Base-by-base conservation (phyloP, 2,329 filamentous ascomycete species). In the Talaromyces verruculosus region DNA sequence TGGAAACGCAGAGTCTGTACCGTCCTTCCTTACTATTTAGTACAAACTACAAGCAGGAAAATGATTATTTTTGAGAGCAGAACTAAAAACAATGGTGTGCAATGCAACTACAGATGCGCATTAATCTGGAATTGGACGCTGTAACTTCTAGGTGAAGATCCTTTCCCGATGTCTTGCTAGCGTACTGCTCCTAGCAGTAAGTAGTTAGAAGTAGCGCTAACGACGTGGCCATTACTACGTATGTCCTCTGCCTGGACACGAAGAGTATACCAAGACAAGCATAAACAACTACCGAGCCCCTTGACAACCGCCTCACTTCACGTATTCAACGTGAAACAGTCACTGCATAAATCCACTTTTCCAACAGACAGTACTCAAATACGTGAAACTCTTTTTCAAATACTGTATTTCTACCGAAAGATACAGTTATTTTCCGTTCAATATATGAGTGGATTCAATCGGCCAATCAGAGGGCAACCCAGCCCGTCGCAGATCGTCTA, bases 401-500 rank as follows among this genome's bases (percentile, higher is more conserved):
- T n/a, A 53, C 28, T 17, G 22, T 19, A 19, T 19, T 35, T n/a
- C 1, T 11, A 8, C 11, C 10, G 11, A 11, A 55, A 10, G 5
- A 33, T 19, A 33, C 49, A 17, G 28, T 35, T 11, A 55, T 19
- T 35, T 49, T 35, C 15, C n/a, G 53, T 19, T 17, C 53, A 3
- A 25, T 57, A 57, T 33, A 22, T 2, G 15, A 39, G 33, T 17
- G 30, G 33, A 4, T 22, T 0, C 7, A 13, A 11, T 3, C 2
- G 15, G 5, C 59, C 59, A 61, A 61, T 61, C 43, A 49, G 28
- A 7, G 13, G 4, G 25, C 41, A 22, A 1, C 10, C 28, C 25
- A 22, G 8, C 43, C 41, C n/a, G 15, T 49, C 59, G 59, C 43
- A 49, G 59, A 61, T 61, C 59, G 7, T 49, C 25, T 55, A 35